A percentile compares a stretch with the other conserved stretches of the same genome.
Conservation (phyloP, 2,329 filamentous ascomycete genomes). For the Curvularia eragrostidis region DNA sequence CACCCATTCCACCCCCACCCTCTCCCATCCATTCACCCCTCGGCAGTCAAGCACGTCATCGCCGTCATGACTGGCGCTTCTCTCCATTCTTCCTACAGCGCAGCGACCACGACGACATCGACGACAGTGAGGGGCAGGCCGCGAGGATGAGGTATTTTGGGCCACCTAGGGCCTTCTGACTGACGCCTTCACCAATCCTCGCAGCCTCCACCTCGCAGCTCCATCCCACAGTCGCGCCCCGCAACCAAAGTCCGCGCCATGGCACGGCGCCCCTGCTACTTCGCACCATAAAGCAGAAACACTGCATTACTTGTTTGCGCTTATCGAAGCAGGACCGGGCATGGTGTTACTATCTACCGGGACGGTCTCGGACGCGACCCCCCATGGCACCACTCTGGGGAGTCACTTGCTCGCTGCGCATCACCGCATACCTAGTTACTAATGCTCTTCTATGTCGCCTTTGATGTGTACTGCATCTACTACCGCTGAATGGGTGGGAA, state of each 20-base stretch:
- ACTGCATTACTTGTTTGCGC: not conserved
- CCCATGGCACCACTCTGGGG: not conserved
- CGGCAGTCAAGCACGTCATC: not conserved
- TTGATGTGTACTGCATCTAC: constrained; percentile 10
- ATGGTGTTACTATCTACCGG: not conserved
- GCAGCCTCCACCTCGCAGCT: constrained; percentile 4
- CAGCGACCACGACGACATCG: constrained; percentile 11
- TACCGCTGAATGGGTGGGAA: constrained; percentile 2
- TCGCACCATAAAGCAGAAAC: not conserved
- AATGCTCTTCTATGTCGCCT: constrained; percentile 1
- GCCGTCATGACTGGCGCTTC: not conserved
- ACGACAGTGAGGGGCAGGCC: constrained; percentile 8
- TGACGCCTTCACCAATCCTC: constrained; percentile 4
- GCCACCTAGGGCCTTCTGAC: not conserved
- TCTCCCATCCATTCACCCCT: constrained; percentile 7
- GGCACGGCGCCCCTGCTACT: constrained; percentile 4
- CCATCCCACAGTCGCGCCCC: not conserved
- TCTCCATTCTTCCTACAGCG: not conserved
- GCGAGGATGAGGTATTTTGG: constrained; percentile 1
- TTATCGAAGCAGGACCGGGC: not conserved
- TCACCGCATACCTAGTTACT: constrained; percentile 4
- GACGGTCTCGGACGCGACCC: not conserved
- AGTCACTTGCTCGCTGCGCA: constrained; percentile 2
- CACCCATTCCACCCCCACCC: constrained; percentile 8
- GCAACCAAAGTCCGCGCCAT: not conserved